These are phyloP conservation scores for Handroanthus guayacan DNA, from an alignment of 257 asterid species.

Conservation along the genomic window DNA sequence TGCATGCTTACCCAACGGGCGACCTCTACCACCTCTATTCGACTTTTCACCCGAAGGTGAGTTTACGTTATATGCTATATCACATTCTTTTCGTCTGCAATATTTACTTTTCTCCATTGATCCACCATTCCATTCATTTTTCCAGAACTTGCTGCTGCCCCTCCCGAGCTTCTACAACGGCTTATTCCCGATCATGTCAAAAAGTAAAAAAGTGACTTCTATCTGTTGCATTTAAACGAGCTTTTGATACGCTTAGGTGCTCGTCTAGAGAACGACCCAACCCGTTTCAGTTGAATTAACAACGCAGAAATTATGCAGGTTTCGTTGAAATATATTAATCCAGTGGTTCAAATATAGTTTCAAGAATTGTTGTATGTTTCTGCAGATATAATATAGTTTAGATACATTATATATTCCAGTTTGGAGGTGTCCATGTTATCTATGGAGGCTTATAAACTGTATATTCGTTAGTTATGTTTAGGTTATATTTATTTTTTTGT, in stretches of 20 bases:
- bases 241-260: neutral
- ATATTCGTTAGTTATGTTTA: neutral
- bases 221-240: neutral
- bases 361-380: slow-evolving; percentile 25
- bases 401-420: slow-evolving; percentile 22
- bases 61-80: neutral
- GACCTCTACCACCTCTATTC: slow-evolving; percentile 79
- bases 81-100: neutral
- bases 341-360: neutral
- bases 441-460: slow-evolving; percentile 34
- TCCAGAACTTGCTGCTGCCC: slow-evolving; percentile 55
- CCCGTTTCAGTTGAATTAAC: slow-evolving; percentile 19
- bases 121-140: neutral
- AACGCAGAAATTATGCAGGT: neutral
- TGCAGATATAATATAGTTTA: slow-evolving; percentile 29
- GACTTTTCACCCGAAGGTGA: slow-evolving; percentile 82
- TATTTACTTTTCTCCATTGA: neutral
- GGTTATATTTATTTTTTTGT: slow-evolving; percentile 6
- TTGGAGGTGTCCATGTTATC: slow-evolving; percentile 32
- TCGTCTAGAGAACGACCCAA: too few species aligned
- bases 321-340: neutral
- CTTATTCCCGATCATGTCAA: slow-evolving; percentile 55
- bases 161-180: slow-evolving; percentile 53
- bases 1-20: slow-evolving; percentile 74
- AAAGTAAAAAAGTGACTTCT: slow-evolving; percentile 30